Base-by-base conservation (phyloP, 2,329 filamentous ascomycete genomes). In the Botrytis deweyae region DNA sequence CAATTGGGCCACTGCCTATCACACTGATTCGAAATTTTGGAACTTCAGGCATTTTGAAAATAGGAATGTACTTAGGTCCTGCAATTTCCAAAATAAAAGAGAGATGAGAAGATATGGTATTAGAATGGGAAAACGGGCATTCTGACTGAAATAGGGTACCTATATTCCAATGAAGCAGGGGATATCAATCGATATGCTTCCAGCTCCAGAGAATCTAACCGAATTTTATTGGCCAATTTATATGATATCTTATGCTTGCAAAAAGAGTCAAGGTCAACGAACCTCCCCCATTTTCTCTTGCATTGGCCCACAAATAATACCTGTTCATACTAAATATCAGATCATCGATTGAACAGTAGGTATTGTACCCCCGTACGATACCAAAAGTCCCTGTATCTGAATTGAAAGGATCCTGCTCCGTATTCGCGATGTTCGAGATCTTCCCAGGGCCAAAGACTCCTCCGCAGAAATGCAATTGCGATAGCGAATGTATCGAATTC, bases 1-100 rank as follows among this genome's bases (percentile, higher is more conserved):
- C 72, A 38, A 75, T 74, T 40, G 74, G 74, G 0, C 72, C 72
- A 22, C 72, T 74, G 58, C 72, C 74, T 49, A 74, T 70, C 40
- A 75, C 68, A 16, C 70, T 70, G 46, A 75, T 72, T 44, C 68
- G 74, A 36, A 75, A 72, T 72, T 74, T 71, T 61, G 44, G 29
- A 18, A 25, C 42, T 38, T 70, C 38, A 25, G 67, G 22, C 67
- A 70, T 70, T 25, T 61, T 46, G 38, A 42, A 46, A 18, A 61
- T 10, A 52, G 7, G 42, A 52, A n/a, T 22, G 44, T 38, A 65
- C 22, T 38, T 62, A 14, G 22, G 22, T 40, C 36, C 33, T 38
- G 18, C 14, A n/a, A 25, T 62, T 14, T 40, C 20, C 33, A 14
- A 62, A n/a, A 62, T 14, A 12, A 25, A 40, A 38, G 25, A 12